These are phyloP conservation scores for Tetrapyrgos nigripes DNA, from an alignment of 1,284 basidiomycete species.

Conservation along the genomic window DNA sequence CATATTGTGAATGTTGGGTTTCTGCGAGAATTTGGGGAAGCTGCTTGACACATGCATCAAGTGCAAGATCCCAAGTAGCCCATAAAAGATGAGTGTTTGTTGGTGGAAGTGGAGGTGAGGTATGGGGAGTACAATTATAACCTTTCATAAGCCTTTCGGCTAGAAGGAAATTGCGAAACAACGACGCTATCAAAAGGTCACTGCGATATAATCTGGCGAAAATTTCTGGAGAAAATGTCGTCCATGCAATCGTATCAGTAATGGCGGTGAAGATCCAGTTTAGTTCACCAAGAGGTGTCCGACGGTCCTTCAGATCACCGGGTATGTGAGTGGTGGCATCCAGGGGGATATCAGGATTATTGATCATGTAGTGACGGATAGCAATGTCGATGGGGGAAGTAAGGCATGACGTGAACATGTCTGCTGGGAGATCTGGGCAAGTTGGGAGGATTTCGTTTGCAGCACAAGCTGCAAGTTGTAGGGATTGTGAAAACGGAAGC, in stretches of 20 bases:
- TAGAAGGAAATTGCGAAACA: slow-evolving; percentile 96
- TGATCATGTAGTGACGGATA: slow-evolving; percentile 92
- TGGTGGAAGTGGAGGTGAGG: slow-evolving; percentile 88
- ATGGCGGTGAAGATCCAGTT: slow-evolving; percentile 99
- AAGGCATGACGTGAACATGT: slow-evolving; percentile 96
- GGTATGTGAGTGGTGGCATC: slow-evolving; percentile 97
- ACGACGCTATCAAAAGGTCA: slow-evolving; percentile 93
- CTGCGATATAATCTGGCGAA: slow-evolving; percentile 96
- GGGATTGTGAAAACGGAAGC: slow-evolving; percentile 86
- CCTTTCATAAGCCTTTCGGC: slow-evolving; percentile 99
- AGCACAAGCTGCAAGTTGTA: slow-evolving; percentile 95
- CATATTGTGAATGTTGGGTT: slow-evolving; percentile 18
- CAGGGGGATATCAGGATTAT: slow-evolving; percentile 77
- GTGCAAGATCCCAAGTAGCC: slow-evolving; percentile 97
- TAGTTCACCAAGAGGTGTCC: slow-evolving; percentile 95
- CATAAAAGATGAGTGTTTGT: slow-evolving; percentile 97
- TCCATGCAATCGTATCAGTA: slow-evolving; percentile 99
- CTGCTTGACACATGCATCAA: slow-evolving; percentile 95
- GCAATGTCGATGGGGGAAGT: slow-evolving; percentile 99
- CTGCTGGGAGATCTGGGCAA: slow-evolving; percentile 95
- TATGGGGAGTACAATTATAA: slow-evolving; percentile 97
- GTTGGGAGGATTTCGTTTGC: slow-evolving; percentile 93
- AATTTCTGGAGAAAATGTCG: slow-evolving; percentile 91
- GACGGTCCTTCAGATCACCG: slow-evolving; percentile 94
- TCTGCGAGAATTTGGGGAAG: slow-evolving; percentile 83